Base-by-base conservation (phyloP, 2,329 filamentous ascomycete genomes). In the Neoscytalidium dimidiatum region DNA sequence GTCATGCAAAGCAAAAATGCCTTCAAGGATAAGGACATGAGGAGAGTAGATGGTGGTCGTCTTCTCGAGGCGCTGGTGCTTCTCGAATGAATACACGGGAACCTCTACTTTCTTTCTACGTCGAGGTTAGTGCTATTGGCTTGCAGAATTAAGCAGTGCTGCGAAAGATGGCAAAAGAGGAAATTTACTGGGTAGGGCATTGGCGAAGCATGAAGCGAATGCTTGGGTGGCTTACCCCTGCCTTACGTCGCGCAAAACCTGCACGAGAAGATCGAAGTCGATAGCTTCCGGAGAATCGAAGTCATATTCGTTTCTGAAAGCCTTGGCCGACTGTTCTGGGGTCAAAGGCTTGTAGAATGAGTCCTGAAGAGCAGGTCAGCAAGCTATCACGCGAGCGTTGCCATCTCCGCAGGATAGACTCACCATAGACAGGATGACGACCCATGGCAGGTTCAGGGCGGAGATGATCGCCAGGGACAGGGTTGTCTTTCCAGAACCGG, bases 361-460 rank as follows among this genome's bases (percentile, higher is more conserved):
- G 79, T 99, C 95, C 92, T 96, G 72, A 67, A n/a, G 64, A 41
- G 65, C 4, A 23, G 31, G 61, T 56, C 38, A 35, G 56, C 41
- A 35, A 56, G 35, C 21, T 21, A 29, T 58, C 67, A 52, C 67
- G 72, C 68, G 71, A 69, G 69, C 31, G 29, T 9, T 13, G 49
- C 11, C 9, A 26, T 8, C 28, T 23, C 11, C 23, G n/a, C n/a
- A n/a, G n/a, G n/a, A n/a, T n/a, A n/a, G n/a, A 69, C 73, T 74
- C 84, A 94, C 92, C 90, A 99, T 98, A 46, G 94, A 96, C 71
- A 99, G 80, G 78, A 99, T 97, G 57, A 97, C 94, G 67, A 99
- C 95, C 94, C 95, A 99, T 64, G 95, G 95, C 68, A 99, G 82
- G 79, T 95, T 97, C 71, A 99, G 82, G 72, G 91, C 90, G 72